Base-by-base conservation (phyloP, 1,139 yeast genomes). In the Pneumocystis jirovecii region DNA sequence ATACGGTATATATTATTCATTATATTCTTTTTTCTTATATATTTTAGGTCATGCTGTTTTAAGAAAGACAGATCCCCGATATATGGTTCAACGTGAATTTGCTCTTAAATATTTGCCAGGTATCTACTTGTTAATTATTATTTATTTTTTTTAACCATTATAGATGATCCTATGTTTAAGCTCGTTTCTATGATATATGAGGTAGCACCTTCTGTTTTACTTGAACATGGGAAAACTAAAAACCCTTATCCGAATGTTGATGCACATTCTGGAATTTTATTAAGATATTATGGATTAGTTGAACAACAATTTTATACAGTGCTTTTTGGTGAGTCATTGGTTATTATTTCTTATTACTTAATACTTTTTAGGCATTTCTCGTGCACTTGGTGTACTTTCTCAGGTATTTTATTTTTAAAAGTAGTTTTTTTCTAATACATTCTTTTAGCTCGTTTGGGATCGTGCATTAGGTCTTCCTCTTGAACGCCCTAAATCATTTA, bases 231-330 rank as follows among this genome's bases (percentile, higher is more conserved):
- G 79, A 91, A 91, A 85, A 90, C 97, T 76, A 89, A 89, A 85
- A 91, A 90, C 85, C 97, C 97, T 80, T 90, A 93, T 93, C 97
- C 97, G 79, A 91, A 91, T 79, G 97, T 91, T 73, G 97, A 91
- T 80, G 89, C 97, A 68, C 96, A 89, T 80, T 90, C 97, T 65
- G 97, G 97, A 81, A 96, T 91, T 72, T 81, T 93, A 74, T 85
- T 93, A 81, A 96, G 91, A 80, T 90, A 93, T 85, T 93, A 91
- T 82, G 97, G 97, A 72, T 84, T 93, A 79, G 87, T 88, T 69
- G 96, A 93, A 82, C 88, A 90, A 74, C 85, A 95, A 66, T 93
- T 89, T 88, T 93, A 93, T 85, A 93, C 98, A 66, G 98, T 93
- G 66, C 83, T 91, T 76, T 93, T 93, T 78, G 98, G 97, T 83